Conservation (phyloP, 331 rosid genomes). For the Stylosanthes scabra region DNA sequence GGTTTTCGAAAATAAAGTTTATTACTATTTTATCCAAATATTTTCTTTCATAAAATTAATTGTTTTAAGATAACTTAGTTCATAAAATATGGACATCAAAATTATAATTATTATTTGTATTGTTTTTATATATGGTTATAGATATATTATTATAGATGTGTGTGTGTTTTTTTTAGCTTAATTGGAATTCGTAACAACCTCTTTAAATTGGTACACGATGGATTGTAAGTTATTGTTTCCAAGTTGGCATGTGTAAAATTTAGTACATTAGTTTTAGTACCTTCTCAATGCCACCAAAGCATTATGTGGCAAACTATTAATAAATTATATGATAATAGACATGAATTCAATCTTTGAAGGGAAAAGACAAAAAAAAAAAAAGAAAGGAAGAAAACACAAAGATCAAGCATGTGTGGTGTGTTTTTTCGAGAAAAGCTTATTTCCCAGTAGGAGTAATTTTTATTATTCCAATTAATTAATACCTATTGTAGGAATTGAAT, state of each 20-base stretch:
- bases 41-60: no score
- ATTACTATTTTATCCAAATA: no score
- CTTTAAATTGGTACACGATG: no score
- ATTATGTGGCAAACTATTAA: background rate
- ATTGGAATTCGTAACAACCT: no score
- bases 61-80: no score
- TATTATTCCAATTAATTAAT: background rate
- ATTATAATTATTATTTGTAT: no score
- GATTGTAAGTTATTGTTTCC: background rate
- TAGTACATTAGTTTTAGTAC: background rate
- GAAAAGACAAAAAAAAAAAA: no score
- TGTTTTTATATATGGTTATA: no score
- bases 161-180: no score
- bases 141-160: no score
- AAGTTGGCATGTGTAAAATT: background rate
- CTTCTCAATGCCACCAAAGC: slow-evolving; percentile 18
- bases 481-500: slow-evolving; percentile 5
- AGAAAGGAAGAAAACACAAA: background rate
- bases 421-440: background rate
- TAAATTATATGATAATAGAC: background rate
- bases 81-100: no score
- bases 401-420: background rate
- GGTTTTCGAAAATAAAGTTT: no score
- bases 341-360: background rate
- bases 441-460: background rate